These are phyloP conservation scores for Cladosporium sp. DNA, from an alignment of 2,329 filamentous ascomycete genomes.

Conservation along the genomic window DNA sequence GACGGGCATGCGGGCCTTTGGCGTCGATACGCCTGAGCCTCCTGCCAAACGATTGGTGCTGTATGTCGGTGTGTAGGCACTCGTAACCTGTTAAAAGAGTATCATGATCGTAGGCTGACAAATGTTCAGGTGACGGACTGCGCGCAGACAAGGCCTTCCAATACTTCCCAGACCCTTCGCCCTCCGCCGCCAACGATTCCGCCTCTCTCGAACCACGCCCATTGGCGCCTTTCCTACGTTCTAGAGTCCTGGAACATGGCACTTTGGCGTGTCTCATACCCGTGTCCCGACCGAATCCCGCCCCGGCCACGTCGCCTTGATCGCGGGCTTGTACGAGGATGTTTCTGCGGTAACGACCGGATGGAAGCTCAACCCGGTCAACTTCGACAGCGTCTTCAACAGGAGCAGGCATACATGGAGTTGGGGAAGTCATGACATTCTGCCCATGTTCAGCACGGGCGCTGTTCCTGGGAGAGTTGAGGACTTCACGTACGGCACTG, in stretches of 20 bases:
- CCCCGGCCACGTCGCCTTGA: slow-evolving; percentile 93
- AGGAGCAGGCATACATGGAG: slow-evolving; percentile 96
- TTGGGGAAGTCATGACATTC: slow-evolving; percentile 96
- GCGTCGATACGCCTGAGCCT: slow-evolving; percentile 63
- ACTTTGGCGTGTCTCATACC: slow-evolving; percentile 98
- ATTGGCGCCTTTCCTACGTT: slow-evolving; percentile 86
- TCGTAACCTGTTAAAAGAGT: neutral
- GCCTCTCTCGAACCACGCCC: slow-evolving; percentile 67
- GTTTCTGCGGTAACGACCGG: slow-evolving; percentile 96
- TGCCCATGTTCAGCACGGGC: slow-evolving; percentile 96
- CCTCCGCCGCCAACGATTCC: slow-evolving; percentile 50
- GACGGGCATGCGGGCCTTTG: slow-evolving; percentile 83
- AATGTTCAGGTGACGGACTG: slow-evolving; percentile 67
- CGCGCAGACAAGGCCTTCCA: slow-evolving; percentile 98
- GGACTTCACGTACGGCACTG: slow-evolving; percentile 76
- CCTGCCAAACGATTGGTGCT: slow-evolving; percentile 88
- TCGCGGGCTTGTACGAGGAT: slow-evolving; percentile 95
- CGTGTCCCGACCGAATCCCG: slow-evolving; percentile 94
- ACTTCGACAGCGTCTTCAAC: slow-evolving; percentile 99
- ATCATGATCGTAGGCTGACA: slow-evolving; percentile 5
- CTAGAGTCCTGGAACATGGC: slow-evolving; percentile 78
- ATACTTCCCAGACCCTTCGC: slow-evolving; percentile 81
- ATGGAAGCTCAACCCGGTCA: slow-evolving; percentile 97
- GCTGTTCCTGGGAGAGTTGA: slow-evolving; percentile 83
- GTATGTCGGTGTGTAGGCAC: slow-evolving; percentile 68